Conservation (phyloP, 2,329 filamentous ascomycete species). For the Nothophaeocryptopus gaeumannii region DNA sequence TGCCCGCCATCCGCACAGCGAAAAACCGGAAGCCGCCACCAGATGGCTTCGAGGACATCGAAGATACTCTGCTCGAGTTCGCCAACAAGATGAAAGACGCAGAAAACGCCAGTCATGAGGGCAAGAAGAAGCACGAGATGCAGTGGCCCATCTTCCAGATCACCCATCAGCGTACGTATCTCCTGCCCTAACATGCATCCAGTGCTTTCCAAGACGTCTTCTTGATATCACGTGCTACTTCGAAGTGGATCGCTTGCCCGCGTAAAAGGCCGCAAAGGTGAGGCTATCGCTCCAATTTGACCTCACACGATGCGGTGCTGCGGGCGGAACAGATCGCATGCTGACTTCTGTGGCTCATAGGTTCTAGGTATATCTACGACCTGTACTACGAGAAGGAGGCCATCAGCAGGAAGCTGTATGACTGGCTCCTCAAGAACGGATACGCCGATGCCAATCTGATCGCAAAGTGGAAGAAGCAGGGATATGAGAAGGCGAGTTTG, state of each 20-base stretch:
- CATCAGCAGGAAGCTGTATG: conserved; percentile 87
- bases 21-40: conserved; percentile 79
- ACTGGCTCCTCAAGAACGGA: conserved; percentile 93
- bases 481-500: conserved; percentile 82
- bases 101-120: conserved; percentile 76
- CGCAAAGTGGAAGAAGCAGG: conserved; percentile 99
- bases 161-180: conserved; percentile 73
- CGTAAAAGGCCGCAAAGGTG: conserved; percentile 30
- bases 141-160: conserved; percentile 98
- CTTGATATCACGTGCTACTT: no score
- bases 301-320: conserved; percentile 21
- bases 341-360: conserved; percentile 36
- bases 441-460: conserved; percentile 95
- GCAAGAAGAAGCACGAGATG: conserved; percentile 85
- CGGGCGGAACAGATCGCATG: conserved; percentile 4
- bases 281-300: conserved; percentile 31
- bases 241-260: no score
- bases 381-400: conserved; percentile 97
- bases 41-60: conserved; percentile 83
- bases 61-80: conserved; percentile 81
- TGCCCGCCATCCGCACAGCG: conserved; percentile 74
- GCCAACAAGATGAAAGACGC: conserved; percentile 92
- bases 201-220: no score
- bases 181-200: conserved; percentile 1
- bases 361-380: conserved; percentile 88